A percentile compares a stretch with the other conserved stretches of the same genome.
Conservation (phyloP, 495 filamentous ascomycete genomes). For the Hypoxylon rickii region DNA sequence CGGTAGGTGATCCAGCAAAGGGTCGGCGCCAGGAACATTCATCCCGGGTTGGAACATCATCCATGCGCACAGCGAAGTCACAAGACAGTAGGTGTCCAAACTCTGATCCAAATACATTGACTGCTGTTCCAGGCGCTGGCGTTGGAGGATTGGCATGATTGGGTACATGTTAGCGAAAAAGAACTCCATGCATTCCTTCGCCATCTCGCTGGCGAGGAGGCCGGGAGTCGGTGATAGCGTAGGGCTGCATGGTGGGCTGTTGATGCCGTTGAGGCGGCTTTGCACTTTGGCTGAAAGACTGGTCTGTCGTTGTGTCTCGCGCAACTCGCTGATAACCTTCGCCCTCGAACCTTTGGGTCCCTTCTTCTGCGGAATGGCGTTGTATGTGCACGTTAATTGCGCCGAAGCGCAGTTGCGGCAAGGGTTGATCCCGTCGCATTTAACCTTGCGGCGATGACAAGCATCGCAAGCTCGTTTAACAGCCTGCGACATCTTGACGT, state of each 20-base stretch:
- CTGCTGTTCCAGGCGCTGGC: constrained; percentile 67
- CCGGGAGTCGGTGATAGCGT: constrained; percentile 56
- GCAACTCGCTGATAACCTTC: constrained; percentile 78
- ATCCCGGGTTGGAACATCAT: constrained; percentile 86
- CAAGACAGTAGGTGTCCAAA: constrained; percentile 76
- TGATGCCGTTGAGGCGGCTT: constrained; percentile 48
- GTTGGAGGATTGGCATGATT: constrained; percentile 79
- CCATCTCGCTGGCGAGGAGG: constrained; percentile 62
- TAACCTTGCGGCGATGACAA: constrained; percentile 83
- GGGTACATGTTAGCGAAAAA: constrained; percentile 85
- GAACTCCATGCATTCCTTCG: constrained; percentile 75
- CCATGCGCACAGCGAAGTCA: constrained; percentile 79
- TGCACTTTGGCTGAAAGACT: constrained; percentile 58
- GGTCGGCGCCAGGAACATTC: constrained; percentile 58
- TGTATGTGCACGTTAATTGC: constrained; percentile 75
- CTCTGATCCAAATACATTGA: constrained; percentile 65
- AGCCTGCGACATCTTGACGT: constrained; percentile 52
- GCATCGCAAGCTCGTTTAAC: constrained; percentile 77
- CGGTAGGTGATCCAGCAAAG: constrained; percentile 57
- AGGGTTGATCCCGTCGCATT: constrained; percentile 73
- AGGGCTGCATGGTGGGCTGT: constrained; percentile 49
- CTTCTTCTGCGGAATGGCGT: constrained; percentile 85
- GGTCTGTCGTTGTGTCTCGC: constrained; percentile 66
- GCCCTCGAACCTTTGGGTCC: constrained; percentile 81
- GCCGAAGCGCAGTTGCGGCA: constrained; percentile 72